Evolutionary conservation across 345 rosid genomes (phyloP).

Genomic region (Aegle marmelos): DNA sequence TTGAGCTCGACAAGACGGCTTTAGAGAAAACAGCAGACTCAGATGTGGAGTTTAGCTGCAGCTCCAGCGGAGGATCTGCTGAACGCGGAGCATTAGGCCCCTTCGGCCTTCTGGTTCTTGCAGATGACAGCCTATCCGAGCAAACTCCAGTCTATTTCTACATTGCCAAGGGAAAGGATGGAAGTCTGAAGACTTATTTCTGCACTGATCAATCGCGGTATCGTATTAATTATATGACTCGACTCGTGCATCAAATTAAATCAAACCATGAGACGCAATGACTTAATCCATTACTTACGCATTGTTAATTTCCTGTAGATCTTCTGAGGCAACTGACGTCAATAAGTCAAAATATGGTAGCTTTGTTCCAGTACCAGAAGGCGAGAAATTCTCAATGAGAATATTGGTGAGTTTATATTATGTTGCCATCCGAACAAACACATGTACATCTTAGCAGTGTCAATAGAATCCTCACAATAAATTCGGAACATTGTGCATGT

Average conservation of each 20-base stretch:
- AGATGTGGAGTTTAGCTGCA: conserved; percentile 55
- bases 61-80: conserved; percentile 45
- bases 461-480: not conserved
- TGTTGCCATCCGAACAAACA: not conserved
- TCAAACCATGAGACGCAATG: not conserved
- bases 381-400: conserved; percentile 68
- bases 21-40: conserved; percentile 35
- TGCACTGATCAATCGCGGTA: conserved; percentile 80
- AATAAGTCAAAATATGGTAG: conserved; percentile 50
- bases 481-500: not conserved
- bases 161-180: conserved; percentile 51
- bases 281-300: not conserved
- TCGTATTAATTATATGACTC: not conserved
- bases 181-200: conserved; percentile 61
- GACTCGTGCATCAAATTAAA: not conserved
- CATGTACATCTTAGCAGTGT: not conserved
- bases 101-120: conserved; percentile 79
- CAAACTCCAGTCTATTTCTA: conserved; percentile 89
- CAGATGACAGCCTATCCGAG: conserved; percentile 55
- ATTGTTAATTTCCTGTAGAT: conserved; percentile 34
- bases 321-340: conserved; percentile 67
- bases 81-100: conserved; percentile 82
- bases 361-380: conserved; percentile 62
- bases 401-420: conserved; percentile 47
- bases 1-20: conserved; percentile 55